Base-by-base conservation (phyloP, 1,284 basidiomycete genomes). In the Pascua sp. region DNA sequence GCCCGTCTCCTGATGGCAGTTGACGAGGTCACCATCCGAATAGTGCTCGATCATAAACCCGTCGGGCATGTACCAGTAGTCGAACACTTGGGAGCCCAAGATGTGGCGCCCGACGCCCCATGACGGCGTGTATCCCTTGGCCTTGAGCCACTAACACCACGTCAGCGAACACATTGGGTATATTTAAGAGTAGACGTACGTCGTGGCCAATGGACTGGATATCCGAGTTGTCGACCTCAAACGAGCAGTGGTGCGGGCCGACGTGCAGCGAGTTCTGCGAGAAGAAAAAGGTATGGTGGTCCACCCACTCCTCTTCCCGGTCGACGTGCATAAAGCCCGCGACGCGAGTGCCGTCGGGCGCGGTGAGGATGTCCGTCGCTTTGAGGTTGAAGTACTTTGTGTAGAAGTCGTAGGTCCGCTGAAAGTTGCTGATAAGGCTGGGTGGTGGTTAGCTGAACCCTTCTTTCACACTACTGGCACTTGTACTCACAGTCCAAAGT, bases 221-320 rank as follows among this genome's bases (percentile, higher is more conserved):
- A 36, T 67, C 65, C 11, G 60, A 52, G 42, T 67, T 47, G 46
- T 63, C 47, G 4, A 67, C 61, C 41, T 67, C 65, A 48, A 61
- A 67, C 4, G 59, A 59, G 50, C 57, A 63, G 52, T 67, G 65
- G 48, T 67, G 65, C 3, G 51, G 41, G 15, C 63, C 61, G n/a
- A 15, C 24, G 38, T 15, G n/a, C 9, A 40, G 41, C 38, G 15
- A 5, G 49, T 65, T 64, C 36, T 40, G 16, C 11, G 55, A 55
- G 50, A 64, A 63, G 55, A 65, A 65, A 53, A 64, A 65, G 1
- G 61, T 65, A 51, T 66, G 65, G 56, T 67, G 65, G 55, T 67
- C 65, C 8, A 61, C 59, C 55, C 57, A 63, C 51, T 62, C 59
- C 49, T 65, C 61, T 18, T 53, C 65, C 7, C 61, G 59, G 47